Base-by-base conservation (phyloP, 2,329 filamentous ascomycete genomes). In the Diplocarpon rosae region DNA sequence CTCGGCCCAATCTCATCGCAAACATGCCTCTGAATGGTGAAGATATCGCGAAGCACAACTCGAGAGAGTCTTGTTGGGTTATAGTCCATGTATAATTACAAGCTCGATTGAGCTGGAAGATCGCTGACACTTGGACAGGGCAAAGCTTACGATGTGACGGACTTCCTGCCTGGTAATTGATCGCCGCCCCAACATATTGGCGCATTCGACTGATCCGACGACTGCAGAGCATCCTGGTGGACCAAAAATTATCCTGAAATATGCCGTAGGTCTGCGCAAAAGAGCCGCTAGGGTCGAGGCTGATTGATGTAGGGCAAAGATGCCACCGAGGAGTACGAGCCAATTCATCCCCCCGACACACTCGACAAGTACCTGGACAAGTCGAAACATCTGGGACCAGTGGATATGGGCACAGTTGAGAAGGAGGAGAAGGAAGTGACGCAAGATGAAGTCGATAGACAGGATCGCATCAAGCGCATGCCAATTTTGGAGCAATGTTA, bases 191-290 rank as follows among this genome's bases (percentile, higher is more conserved):
- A 28, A 30, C 35, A 32, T n/a, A 28, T 30, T 5, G 14, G n/a
- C 20, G n/a, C 9, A 15, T 11, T 17, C 27, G 27, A 16, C 38
- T 46, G 32, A 46, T 44, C 34, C 27, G 27, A 42, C 20, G 47
- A 38, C 39, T 20, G 36, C 34, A 80, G 86, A 94, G 64, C 88
- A 95, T 60, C 89, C 89, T 17, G 89, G 89, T 49, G 89, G 86
- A 31, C 74, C 80, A 54, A 92, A 90, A 62, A 93, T 96, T 63
- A 96, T 98, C 59, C 75, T 98, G 53, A 95, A 95, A 69, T 95
- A 95, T 67, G 89, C 89, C 27, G 75, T 76, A 61, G 51, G 71
- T 54, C 12, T 20, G 5, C 15, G 16, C 7, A 46, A 33, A 20
- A 16, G 12, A n/a, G 37, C 2, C 31, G 17, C 13, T 13, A 32